Evolutionary conservation across 768 basidiomycete species (phyloP).

Genomic region (Symmetrospora coprosmae): DNA sequence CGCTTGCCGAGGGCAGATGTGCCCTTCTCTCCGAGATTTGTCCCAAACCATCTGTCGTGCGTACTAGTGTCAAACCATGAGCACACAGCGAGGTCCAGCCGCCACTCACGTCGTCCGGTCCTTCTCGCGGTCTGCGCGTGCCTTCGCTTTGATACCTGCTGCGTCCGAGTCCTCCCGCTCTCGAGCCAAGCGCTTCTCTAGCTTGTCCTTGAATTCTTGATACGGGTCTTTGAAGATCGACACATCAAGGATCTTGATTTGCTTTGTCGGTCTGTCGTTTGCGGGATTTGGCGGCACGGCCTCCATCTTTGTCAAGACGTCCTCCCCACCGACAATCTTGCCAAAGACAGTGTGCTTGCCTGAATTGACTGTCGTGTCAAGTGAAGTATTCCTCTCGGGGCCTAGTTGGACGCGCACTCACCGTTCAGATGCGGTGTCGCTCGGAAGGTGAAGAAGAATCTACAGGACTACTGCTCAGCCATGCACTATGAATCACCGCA

Average conservation of each 20-base stretch:
- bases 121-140: conserved; percentile 37
- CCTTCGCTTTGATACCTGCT: conserved; percentile 20
- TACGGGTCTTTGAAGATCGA: conserved; percentile 55
- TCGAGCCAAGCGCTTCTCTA: conserved; percentile 44
- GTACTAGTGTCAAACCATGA: too few species aligned
- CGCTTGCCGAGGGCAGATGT: conserved; percentile 42
- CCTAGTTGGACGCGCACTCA: conserved; percentile 51
- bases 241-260: conserved; percentile 44
- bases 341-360: conserved; percentile 59
- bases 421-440: conserved; percentile 71
- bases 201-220: conserved; percentile 72
- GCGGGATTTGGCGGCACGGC: conserved; percentile 64
- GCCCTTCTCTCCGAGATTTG: conserved; percentile 52
- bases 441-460: conserved; percentile 85
- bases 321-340: conserved; percentile 88
- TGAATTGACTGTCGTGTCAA: too few species aligned
- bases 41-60: conserved; percentile 58
- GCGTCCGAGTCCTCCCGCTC: conserved; percentile 42
- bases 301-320: conserved; percentile 72
- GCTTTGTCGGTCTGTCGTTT: conserved; percentile 72
- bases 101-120: conserved; percentile 41
- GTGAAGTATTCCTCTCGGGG: accelerated
- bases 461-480: conserved; percentile 39
- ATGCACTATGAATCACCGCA: not conserved
- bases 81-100: too few species aligned